Base-by-base conservation (phyloP, 2,329 filamentous ascomycete genomes). In the Verticillium alfalfae region DNA sequence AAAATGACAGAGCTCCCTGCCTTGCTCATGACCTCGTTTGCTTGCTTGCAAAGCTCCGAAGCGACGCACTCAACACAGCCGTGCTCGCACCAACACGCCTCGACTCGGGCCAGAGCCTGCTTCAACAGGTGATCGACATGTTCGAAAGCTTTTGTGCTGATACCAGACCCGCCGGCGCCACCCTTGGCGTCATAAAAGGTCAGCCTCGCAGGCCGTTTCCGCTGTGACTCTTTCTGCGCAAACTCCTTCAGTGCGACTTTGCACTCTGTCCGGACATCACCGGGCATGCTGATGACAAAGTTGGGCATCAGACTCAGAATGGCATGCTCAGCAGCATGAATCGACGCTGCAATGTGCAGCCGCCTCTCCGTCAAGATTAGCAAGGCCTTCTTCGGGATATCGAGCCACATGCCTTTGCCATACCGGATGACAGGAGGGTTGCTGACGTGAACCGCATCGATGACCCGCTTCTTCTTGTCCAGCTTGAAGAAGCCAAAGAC, bases 401-500 rank as follows among this genome's bases (percentile, higher is more conserved):
- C 94, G 15, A 98, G 84, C 95, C 95, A 99, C 87, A 97, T 91
- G 45, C 93, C 95, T 72, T 95, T 96, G 69, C 87, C 91, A 70
- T 88, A 84, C 3, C 93, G 86, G 58, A 95, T 86, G 59, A 98
- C 92, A 0, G 95, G 93, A 3, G 94, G 93, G 67, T 97, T 97
- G 72, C 97, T 92, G 26, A 98, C 93, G 63, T 94, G 86, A 0
- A 98, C 89, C 2, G 94, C 94, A 72, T 99, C 95, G 15, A 98
- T 84, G 62, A 98, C 91, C 2, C 92, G 87, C 1, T 90, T 86
- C 67, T 87, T 89, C 71, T 89, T 90, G 75, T 98, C 93, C n/a
- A 97, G 80, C 72, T 98, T 98, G 83, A 97, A 98, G 79, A 95
- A 99, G 2, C 95, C 95, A 72, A 96, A 98, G 2, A 99, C 93